phyloP scores from a whole-genome alignment of 2,329 filamentous ascomycete genomes.

The Claviceps citrina region DNA sequence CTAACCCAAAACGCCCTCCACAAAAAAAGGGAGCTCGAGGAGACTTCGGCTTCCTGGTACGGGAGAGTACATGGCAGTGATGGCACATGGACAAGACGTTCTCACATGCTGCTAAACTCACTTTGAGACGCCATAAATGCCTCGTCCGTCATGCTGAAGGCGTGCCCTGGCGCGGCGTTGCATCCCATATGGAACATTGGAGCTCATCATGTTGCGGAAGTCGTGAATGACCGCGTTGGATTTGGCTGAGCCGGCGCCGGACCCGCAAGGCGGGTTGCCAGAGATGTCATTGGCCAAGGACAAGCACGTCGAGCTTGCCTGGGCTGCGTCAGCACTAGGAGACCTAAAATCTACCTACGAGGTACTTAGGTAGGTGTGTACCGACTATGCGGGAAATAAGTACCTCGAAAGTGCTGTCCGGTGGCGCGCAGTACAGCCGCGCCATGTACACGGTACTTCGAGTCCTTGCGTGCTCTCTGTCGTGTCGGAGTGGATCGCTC shows the following conservation, averaged over 20 bases:
- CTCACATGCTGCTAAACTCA: slow-evolving; percentile 5
- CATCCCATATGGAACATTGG: slow-evolving; percentile 3
- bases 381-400: too few relatives aligned
- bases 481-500: slow-evolving; percentile 1
- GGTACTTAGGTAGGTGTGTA: too few relatives aligned
- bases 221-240: slow-evolving; percentile 5
- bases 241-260: slow-evolving; percentile 5
- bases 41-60: not conserved
- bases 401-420: too few relatives aligned
- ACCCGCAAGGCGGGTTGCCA: slow-evolving; percentile 4
- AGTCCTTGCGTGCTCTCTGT: too few relatives aligned
- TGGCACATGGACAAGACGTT: slow-evolving; percentile 2
- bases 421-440: too few relatives aligned
- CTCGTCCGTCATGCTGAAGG: slow-evolving; percentile 9
- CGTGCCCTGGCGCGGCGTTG: slow-evolving; percentile 5
- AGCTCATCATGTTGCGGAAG: slow-evolving; percentile 4
- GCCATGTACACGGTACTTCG: too few relatives aligned
- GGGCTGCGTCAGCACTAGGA: too few relatives aligned
- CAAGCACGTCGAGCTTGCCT: slow-evolving; percentile 1
- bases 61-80: not conserved
- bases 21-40: not conserved
- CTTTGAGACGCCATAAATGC: slow-evolving; percentile 7
- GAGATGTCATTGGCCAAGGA: slow-evolving; percentile 3
- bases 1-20: not conserved
- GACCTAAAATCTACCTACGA: too few relatives aligned